Percentiles rank a stretch among this genome's conserved stretches.
phyloP scores from a whole-genome alignment of 306 rosid genomes.

The Canavalia ensiformis region DNA sequence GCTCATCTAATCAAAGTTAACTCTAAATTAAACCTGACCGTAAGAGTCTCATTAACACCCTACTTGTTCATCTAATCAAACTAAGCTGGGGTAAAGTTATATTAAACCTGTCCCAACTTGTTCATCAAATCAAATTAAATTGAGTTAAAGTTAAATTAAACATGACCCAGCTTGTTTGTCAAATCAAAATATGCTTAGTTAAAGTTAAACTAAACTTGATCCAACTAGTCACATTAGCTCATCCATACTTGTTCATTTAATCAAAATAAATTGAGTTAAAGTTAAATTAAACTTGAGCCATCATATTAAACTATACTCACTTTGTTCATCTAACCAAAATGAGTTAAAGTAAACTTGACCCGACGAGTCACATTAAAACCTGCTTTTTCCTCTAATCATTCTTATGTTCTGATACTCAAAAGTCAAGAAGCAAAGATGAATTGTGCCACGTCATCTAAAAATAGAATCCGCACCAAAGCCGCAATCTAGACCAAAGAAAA shows the following conservation, averaged over 20 bases:
- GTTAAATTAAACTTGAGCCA: neutral
- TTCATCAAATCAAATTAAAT: neutral
- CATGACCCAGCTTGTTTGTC: neutral
- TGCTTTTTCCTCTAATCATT: conserved; percentile 14
- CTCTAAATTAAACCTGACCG: neutral
- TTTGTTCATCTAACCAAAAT: neutral
- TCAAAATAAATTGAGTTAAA: neutral
- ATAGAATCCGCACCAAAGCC: conserved; percentile 1
- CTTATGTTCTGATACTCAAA: neutral
- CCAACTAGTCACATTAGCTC: conserved; percentile 3
- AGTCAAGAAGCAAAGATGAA: neutral
- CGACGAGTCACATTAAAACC: neutral
- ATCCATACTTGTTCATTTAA: conserved; percentile 4
- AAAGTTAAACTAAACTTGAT: conserved; percentile 11
- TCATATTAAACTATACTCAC: neutral
- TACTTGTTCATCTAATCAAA: neutral
- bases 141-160: neutral
- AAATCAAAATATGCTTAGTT: neutral
- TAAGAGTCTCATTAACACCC: neutral
- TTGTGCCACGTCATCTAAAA: neutral
- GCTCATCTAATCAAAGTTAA: neutral
- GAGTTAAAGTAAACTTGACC: neutral
- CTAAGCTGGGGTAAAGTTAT: neutral
- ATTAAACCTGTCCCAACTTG: neutral
- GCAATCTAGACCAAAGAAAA: conserved; percentile 11